Evolutionary conservation across 1,284 basidiomycete genomes (phyloP), one percentile per base, ranked within the genome.

Genomic region (Termitomyces sp.): DNA sequence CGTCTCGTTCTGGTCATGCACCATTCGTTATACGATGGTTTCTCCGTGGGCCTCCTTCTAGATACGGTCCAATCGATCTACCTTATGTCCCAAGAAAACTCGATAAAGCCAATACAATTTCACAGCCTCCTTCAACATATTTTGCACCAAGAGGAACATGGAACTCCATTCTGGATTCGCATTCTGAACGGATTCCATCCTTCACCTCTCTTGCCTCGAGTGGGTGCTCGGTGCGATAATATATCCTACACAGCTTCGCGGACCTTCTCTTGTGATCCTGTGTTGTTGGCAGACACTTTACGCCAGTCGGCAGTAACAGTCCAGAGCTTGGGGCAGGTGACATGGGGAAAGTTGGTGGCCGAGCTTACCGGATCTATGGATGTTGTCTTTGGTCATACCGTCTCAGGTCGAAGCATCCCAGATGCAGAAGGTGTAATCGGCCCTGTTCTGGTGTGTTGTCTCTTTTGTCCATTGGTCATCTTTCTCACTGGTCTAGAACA

Each of bases 1-100:
- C 54, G 56, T 11, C 65, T 79, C 3, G 67, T 77, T 10, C 58
- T 79, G 5, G 66, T 72, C 34, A 66, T 79, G 63, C 78, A 79
- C 54, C 78, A 79, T 59, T 75, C 76, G 1, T 58, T 79, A n/a
- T 79, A 79, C 53, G 77, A 79, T 54, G 78, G 77, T 5, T 55
- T 74, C 11, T 76, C 76, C 13, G 60, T 79, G 21, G 62, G 63
- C 8, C 64, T 60, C 28, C 64, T 79, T 3, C 59, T 77, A 21
- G 57, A 68, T 8, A 50, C 61, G 24, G 67, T 79, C 1, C 59
- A 69, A 42, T 52, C 51, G 19, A 52, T 68, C 13, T 79, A 78
- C 57, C 52, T 51, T 26, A 64, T 62, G 16, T 41, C 57, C 14
- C 43, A 56, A 8, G 53, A 62, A 11, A 48, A 55, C 11, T 42